Conservation (phyloP, 208 protist genomes). For the Trypanosoma lewisi region DNA sequence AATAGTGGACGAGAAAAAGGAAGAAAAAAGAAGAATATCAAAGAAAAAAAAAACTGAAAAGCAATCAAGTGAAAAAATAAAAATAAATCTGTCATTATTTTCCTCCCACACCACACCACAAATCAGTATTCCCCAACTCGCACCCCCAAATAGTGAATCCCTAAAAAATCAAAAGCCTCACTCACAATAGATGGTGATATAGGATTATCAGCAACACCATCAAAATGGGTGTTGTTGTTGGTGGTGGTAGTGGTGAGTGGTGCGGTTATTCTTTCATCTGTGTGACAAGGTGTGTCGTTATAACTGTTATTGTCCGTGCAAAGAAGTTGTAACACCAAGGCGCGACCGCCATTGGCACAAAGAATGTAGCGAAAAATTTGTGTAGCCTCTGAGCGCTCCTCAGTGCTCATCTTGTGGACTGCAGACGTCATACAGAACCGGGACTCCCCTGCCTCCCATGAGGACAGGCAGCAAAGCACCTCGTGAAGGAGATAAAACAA, state of each 20-base stretch:
- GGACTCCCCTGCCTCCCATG: neutral
- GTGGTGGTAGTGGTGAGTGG: neutral
- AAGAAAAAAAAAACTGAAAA: slow-evolving; percentile 6
- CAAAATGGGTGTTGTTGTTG: neutral
- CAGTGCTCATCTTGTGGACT: slow-evolving; percentile 1
- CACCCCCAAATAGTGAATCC: slow-evolving; percentile 13
- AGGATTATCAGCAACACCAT: neutral
- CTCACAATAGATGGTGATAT: slow-evolving; percentile 5
- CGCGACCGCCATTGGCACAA: neutral
- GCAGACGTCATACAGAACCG: neutral
- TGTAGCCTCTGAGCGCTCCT: slow-evolving; percentile 10
- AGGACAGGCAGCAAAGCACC: slow-evolving; percentile 20
- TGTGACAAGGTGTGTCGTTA: neutral
- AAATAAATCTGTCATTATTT: neutral
- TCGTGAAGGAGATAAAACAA: slow-evolving; percentile 29
- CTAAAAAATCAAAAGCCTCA: slow-evolving; percentile 23
- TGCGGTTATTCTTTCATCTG: neutral
- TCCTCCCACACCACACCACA: neutral
- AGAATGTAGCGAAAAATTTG: slow-evolving; percentile 7
- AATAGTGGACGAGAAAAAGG: neutral
- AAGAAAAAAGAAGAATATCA: slow-evolving; percentile 11
- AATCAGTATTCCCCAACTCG: neutral
- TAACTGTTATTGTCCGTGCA: slow-evolving; percentile 1
- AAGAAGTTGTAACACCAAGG: slow-evolving; percentile 8
- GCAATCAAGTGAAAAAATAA: slow-evolving; percentile 14